Base-by-base conservation (phyloP, 2,329 filamentous ascomycete genomes). In the Lithohypha guttulata region DNA sequence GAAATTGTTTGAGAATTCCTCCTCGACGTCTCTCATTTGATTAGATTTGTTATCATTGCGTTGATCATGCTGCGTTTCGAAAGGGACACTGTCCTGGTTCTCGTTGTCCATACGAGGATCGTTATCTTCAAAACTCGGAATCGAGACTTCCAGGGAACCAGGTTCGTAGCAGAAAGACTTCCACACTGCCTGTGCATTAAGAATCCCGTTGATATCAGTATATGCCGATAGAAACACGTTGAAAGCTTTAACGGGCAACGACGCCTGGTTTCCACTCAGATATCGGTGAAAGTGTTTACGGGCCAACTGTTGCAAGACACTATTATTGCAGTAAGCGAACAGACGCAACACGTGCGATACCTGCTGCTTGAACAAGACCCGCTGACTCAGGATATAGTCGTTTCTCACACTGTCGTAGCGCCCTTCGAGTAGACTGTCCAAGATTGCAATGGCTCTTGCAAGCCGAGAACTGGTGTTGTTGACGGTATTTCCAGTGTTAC, bases 151-250 rank as follows among this genome's bases (percentile, higher is more conserved):
- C 13, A 14, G 14, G 17, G 3, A 21, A 31, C 32, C 27, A 10
- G 51, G 51, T 28, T 56, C 51, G 22, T 59, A 46, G 37, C 65
- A 69, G 64, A 71, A 76, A 23, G 54, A 55, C 7, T 66, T 53
- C 41, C 71, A 69, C 22, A 76, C 47, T 3, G 50, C 55, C 41
- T 59, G 65, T 42, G 70, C 77, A 22, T 59, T 59, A 7, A 46
- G 40, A 41, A 64, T 68, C 39, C 68, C 70, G 32, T 67, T 63
- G 0, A 59, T 59, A 19, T 68, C 62, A 2, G 72, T 65, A 6
- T 77, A 59, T n/a, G 69, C 71, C 29, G 65, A 59, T 5, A 81
- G 66, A 9, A 52, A 7, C 13, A 44, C 37, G 34, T 52, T 47
- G 39, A 52, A 52, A 4, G 42, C 40, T 9, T 41, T 39, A 2